Conservation (phyloP, 441 rosid genomes). For the Aleurites moluccanus region DNA sequence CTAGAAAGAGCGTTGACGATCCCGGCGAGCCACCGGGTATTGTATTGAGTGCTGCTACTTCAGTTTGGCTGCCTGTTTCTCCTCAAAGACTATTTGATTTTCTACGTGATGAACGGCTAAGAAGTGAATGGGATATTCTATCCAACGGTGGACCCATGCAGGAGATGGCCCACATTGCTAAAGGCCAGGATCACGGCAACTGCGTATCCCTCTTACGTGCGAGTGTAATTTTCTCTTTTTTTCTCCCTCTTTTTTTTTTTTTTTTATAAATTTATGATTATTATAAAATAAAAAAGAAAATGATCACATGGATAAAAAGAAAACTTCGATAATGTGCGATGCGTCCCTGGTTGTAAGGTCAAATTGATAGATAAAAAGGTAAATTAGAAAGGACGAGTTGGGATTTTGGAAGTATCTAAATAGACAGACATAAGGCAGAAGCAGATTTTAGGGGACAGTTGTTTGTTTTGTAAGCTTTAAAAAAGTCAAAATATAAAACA, state of each 20-base stretch:
- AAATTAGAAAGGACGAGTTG: conserved; percentile 34
- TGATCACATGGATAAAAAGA: neutral
- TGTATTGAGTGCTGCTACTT: conserved; percentile 82
- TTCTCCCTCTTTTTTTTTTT: neutral
- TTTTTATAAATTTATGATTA: neutral
- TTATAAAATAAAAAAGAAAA: neutral
- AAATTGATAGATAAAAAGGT: conserved; percentile 27
- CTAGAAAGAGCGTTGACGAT: conserved; percentile 73
- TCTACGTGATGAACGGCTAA: conserved; percentile 77
- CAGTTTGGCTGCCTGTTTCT: conserved; percentile 87
- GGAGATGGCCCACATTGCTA: conserved; percentile 88
- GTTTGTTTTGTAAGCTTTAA: conserved; percentile 21
- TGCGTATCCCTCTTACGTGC: conserved; percentile 89
- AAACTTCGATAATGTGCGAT: neutral
- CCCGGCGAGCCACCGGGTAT: conserved; percentile 94
- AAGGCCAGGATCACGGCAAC: conserved; percentile 89
- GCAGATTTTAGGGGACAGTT: conserved; percentile 22
- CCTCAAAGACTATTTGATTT: conserved; percentile 75
- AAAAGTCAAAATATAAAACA: conserved; percentile 71
- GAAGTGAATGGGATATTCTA: conserved; percentile 93
- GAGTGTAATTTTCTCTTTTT: conserved; percentile 32
- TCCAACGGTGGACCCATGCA: conserved; percentile 93
- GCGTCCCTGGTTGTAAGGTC: conserved; percentile 31
- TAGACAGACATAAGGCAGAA: conserved; percentile 28
- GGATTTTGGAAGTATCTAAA: conserved; percentile 51